phyloP scores from a whole-genome alignment of 768 basidiomycete species.

The Suillus subalutaceus region DNA sequence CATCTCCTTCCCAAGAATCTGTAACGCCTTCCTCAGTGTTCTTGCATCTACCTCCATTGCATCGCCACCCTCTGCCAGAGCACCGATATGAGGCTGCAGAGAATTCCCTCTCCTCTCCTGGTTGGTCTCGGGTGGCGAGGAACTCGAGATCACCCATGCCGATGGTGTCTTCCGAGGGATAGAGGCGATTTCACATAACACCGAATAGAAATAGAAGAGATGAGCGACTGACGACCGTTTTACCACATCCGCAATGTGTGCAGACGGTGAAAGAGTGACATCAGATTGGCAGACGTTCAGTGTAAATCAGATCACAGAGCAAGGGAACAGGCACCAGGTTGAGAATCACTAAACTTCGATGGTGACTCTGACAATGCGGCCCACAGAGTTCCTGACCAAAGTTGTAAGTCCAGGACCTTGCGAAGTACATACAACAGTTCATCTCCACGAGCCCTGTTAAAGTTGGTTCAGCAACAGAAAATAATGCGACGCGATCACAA shows the following conservation, averaged over 20 bases:
- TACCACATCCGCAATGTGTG: constrained; percentile 69
- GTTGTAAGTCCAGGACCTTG: constrained; percentile 69
- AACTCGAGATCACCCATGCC: constrained; percentile 53
- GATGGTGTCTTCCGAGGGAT: constrained; percentile 68
- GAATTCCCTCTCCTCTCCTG: constrained; percentile 17
- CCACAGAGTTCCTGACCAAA: constrained; percentile 80
- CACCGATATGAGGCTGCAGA: constrained; percentile 25
- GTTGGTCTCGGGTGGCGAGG: constrained; percentile 10
- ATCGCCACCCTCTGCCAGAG: constrained; percentile 19
- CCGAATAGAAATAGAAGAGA: constrained; percentile 84
- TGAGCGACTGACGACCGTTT: constrained; percentile 80
- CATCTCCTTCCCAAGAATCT: constrained; percentile 74
- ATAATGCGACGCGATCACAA: neutral
- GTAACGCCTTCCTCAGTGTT: constrained; percentile 63
- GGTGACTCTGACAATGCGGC: constrained; percentile 73
- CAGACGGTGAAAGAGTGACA: constrained; percentile 47
- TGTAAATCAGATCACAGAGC: constrained; percentile 1
- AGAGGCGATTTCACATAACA: constrained; percentile 79
- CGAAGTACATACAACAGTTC: constrained; percentile 84
- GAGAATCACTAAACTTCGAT: constrained; percentile 51
- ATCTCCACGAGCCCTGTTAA: constrained; percentile 76
- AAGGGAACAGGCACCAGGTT: constrained; percentile 52
- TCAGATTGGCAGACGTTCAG: constrained; percentile 35
- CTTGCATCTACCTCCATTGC: constrained; percentile 65
- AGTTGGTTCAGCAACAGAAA: neutral